A percentile compares a stretch with the other conserved stretches of the same genome.
Conservation (phyloP, 202 grass and related monocot species). For the Eragrostis tef region DNA sequence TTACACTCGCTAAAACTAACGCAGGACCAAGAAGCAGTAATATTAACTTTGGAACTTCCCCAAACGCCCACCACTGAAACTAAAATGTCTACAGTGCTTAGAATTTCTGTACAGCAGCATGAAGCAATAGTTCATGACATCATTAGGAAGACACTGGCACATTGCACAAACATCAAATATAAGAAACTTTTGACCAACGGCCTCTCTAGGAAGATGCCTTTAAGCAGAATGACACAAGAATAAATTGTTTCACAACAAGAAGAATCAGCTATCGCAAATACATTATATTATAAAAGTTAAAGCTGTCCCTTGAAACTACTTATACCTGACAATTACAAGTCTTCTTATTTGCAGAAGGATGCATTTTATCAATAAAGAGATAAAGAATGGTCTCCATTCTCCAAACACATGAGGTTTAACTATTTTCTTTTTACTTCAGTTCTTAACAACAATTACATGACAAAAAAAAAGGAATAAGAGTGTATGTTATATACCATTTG, state of each 20-base stretch:
- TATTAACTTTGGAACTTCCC: background rate
- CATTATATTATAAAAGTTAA: constrained; percentile 1
- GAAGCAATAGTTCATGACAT: background rate
- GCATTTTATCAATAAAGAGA: background rate
- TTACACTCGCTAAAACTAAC: background rate
- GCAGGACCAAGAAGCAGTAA: background rate
- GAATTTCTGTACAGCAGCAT: background rate
- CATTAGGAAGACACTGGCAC: background rate
- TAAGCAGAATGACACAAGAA: background rate
- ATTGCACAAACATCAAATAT: background rate
- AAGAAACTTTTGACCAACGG: constrained; percentile 4
- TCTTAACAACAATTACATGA: constrained; percentile 4
- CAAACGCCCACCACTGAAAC: background rate
- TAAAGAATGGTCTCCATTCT: too few relatives aligned
- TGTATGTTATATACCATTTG: constrained; percentile 53
- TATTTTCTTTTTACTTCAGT: background rate
- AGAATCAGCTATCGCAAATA: background rate
- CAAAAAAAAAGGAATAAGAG: background rate
- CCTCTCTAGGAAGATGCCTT: background rate
- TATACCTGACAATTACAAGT: background rate
- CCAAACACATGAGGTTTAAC: background rate
- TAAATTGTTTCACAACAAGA: background rate
- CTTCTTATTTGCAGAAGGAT: constrained; percentile 20
- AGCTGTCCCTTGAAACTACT: background rate
- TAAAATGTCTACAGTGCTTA: background rate